Base-by-base conservation (phyloP, 345 rosid genomes). In the Eutrema heterophyllum region DNA sequence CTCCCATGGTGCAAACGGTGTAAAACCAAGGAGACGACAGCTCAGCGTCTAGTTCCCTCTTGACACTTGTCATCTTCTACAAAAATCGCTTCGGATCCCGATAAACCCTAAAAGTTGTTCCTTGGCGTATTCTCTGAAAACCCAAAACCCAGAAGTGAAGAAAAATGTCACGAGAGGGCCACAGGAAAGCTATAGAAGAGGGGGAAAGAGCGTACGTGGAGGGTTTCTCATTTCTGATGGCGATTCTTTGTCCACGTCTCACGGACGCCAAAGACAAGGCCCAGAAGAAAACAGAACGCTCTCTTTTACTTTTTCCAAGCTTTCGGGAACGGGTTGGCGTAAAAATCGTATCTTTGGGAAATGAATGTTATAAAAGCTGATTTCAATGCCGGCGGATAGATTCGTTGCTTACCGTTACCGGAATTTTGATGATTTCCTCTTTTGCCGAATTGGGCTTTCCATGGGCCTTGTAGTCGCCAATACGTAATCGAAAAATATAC, bases 1-100 rank as follows among this genome's bases (percentile, higher is more conserved):
- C 91, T 74, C 85, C 84, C 56, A 77, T 48, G 10, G 86, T 80
- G 48, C 91, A 89, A 53, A 89, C 58, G 9, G 83, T 52, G 48
- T 81, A 87, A 39, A 80, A 84, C 55, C 85, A 76, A 13, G 71
- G 59, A 68, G 78, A 72, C 4, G 81, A 67, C 48, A 72, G 60
- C 4, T 73, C 70, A 29, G 62, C 75, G 7, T 73, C 73, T 49
- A 61, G 32, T 9, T 68, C 68, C 7, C 29, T 73, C 74, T 67
- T 61, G 64, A 59, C 73, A 13, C 56, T 73, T 67, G 69, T 72
- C 78, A 78, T 67, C 72, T 64, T 55, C 40, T 54, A 36, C 7
- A 12, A 11, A 51, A 12, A 6, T 3, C 41, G 35, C 16, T 13
- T 49, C 61, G 11, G 27, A 15, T 39, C 64, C 1, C 27, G 21